Evolutionary conservation across 1,139 yeast species (phyloP).

Genomic region (Diutina pseudorugosa): DNA sequence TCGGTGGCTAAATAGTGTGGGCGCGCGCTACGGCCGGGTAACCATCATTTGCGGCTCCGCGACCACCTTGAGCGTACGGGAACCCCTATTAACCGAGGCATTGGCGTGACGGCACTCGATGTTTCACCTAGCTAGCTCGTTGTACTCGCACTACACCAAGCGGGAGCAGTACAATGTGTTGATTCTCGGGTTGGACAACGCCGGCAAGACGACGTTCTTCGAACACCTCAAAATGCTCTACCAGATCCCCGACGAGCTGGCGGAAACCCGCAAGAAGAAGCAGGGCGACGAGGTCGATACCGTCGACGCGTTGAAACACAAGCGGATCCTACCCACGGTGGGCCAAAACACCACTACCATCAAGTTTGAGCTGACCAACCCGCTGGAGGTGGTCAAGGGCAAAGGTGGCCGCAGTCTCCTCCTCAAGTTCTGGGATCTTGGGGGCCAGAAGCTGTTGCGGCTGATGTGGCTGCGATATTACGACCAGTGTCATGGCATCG

Average conservation of each 20-base stretch:
- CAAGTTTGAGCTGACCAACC: conserved; percentile 17
- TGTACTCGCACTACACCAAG: conserved; percentile 35
- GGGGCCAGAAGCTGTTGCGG: conserved; percentile 80
- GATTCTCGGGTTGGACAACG: conserved; percentile 85
- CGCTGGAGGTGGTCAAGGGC: background rate
- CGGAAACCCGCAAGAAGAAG: conserved; percentile 3
- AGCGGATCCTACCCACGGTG: conserved; percentile 38
- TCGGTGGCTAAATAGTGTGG: background rate
- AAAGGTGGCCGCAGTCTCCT: conserved; percentile 22
- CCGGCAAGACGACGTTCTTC: conserved; percentile 83
- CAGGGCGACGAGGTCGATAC: conserved; percentile 8
- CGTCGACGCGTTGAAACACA: conserved; percentile 14
- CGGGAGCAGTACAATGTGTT: conserved; percentile 46
- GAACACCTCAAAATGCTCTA: conserved; percentile 33
- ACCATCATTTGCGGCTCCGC: background rate
- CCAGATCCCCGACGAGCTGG: conserved; percentile 17
- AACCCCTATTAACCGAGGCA: background rate
- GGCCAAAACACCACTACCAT: conserved; percentile 35
- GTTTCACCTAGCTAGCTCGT: conserved; percentile 36
- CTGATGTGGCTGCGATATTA: conserved; percentile 83
- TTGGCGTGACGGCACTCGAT: conserved; percentile 10
- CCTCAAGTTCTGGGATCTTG: conserved; percentile 89
- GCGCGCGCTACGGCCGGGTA: background rate
- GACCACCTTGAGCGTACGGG: background rate
- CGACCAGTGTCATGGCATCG: conserved; percentile 77